Percentiles rank a stretch among this genome's conserved stretches.
phyloP scores from a whole-genome alignment of 2,329 filamentous ascomycete species.

The Bimuria novae-zelandiae region DNA sequence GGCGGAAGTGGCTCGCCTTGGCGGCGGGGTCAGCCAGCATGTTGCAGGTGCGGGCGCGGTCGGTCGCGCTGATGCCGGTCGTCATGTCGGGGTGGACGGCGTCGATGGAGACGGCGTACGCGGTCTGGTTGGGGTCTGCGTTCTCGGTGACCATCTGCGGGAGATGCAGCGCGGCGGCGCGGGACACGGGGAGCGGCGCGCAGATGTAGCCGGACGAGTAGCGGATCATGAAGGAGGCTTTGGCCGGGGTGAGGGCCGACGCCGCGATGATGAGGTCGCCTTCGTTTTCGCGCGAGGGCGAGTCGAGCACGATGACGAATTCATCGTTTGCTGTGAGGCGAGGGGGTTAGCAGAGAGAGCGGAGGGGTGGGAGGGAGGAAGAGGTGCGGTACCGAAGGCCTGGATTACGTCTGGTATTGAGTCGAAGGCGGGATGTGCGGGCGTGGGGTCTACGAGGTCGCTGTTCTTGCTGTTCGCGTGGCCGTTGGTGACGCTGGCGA shows the following conservation, averaged over 20 bases:
- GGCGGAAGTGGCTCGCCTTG: constrained; percentile 66
- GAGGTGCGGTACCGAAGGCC: constrained; percentile 46
- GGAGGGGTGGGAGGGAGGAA: constrained; percentile 9
- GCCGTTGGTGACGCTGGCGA: constrained; percentile 23
- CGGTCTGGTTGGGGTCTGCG: constrained; percentile 82
- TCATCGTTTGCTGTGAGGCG: constrained; percentile 64
- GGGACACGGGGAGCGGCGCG: constrained; percentile 74
- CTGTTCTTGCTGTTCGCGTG: constrained; percentile 13
- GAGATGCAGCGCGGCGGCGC: constrained; percentile 73
- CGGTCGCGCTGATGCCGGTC: constrained; percentile 88
- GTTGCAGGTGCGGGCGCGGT: constrained; percentile 81
- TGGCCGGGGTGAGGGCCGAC: constrained; percentile 77
- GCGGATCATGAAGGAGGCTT: constrained; percentile 96
- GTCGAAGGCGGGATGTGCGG: constrained; percentile 49
- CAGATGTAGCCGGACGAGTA: constrained; percentile 89
- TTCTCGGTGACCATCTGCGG: constrained; percentile 86
- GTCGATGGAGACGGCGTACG: constrained; percentile 91
- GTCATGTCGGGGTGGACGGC: constrained; percentile 67
- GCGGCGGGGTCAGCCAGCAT: constrained; percentile 68
- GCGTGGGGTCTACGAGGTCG: constrained; percentile 28
- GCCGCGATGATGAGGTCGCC: constrained; percentile 97
- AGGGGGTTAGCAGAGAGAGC: constrained; percentile 13
- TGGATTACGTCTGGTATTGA: constrained; percentile 53
- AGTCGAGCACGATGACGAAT: constrained; percentile 95
- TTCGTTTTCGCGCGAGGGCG: constrained; percentile 92